Percentiles rank a stretch among this genome's conserved stretches.
Evolutionary conservation across 1,284 basidiomycete genomes (phyloP).

Genomic region (Uromyces viciae-fabae): DNA sequence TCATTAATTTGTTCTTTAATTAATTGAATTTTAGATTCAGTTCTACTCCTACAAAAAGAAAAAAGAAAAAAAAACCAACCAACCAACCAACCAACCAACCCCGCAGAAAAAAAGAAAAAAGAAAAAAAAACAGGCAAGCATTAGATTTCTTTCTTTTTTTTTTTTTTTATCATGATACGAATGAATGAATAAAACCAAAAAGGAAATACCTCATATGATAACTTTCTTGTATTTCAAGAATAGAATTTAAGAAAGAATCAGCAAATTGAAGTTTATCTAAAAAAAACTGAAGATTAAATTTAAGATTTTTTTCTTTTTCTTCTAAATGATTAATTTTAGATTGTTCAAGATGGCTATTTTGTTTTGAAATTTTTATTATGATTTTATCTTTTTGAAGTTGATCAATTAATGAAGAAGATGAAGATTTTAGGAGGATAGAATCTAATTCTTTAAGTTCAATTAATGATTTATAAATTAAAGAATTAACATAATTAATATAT

Average conservation of each 20-base stretch:
- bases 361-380: no score
- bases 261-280: slow-evolving; percentile 1
- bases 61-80: background rate
- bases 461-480: background rate
- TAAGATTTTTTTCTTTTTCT: no score
- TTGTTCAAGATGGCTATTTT: no score
- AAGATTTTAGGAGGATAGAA: no score
- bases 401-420: background rate
- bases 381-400: background rate
- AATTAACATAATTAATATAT: slow-evolving; percentile 1
- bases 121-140: background rate
- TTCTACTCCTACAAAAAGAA: background rate
- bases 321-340: no score
- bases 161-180: no score
- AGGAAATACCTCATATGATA: slow-evolving; percentile 6
- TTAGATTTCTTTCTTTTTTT: no score
- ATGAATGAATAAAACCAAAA: no score
- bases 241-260: slow-evolving; percentile 13
- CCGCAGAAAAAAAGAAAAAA: background rate
- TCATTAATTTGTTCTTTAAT: slow-evolving; percentile 35
- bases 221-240: background rate
- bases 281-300: no score
- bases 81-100: background rate
- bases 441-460: slow-evolving; percentile 16
- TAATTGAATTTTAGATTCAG: slow-evolving; percentile 33